Evolutionary conservation across 1,284 basidiomycete species (phyloP), one percentile per base, ranked within the genome.

Genomic region (Rhodotorula mucilaginosa): DNA sequence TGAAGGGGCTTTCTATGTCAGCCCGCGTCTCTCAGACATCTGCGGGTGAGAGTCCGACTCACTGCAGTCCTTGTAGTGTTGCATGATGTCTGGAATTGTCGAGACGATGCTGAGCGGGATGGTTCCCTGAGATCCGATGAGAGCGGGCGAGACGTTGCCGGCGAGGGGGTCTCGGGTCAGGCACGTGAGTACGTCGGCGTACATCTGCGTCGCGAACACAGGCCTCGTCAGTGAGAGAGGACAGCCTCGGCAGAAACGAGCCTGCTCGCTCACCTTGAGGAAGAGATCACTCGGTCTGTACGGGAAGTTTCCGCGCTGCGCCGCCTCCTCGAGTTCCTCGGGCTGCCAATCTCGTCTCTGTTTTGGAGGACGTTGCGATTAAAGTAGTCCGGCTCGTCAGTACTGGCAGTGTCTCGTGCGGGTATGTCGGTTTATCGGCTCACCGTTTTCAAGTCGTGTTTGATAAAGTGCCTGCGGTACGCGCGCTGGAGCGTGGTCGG

Each of bases 51-150:
- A 44, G 39, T 44, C 39, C 1, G 31, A 73, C 76, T 58, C 56
- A 78, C 69, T 88, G 85, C 64, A 66, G 51, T 74, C 75, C 44
- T 69, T 60, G 65, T 74, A 76, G 46, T 76, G 71, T 51, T 72
- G 63, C 83, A 87, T 87, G 74, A 88, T 87, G 75, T 87, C 87
- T 5, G 86, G 86, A 51, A 88, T 87, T 47, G 86, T 85, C 61
- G 84, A 85, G 70, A 85, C 76, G 72, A 85, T 82, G 29, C 82
- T 79, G 23, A 87, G 80, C 3, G 86, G 86, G 71, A 87, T 83
- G 10, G 85, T 85, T 10, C 85, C 85, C 0, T 85, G 84, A 21
- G 84, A 84, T 16, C 84, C 86, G 26, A 87, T 80, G 5, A 88
- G 80, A 7, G 84, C 81, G 0, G 87, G 87, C 1, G 86, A 84